These are phyloP conservation scores for Heliocybe sulcata DNA, from an alignment of 1,284 basidiomycete species.

Conservation along the genomic window DNA sequence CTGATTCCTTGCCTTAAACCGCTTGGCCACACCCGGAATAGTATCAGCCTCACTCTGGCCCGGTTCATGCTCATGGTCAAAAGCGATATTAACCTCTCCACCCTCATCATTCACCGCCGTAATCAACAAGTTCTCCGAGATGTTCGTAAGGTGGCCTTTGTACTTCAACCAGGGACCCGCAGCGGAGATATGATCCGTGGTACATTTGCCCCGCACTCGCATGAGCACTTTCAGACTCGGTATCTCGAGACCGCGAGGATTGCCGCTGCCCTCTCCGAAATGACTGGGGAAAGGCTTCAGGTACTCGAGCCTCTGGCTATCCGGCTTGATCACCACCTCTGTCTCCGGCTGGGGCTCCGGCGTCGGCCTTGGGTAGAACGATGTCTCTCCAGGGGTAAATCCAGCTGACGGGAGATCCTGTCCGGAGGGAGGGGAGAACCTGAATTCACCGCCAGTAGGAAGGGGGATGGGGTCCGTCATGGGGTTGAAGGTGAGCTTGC, in stretches of 20 bases:
- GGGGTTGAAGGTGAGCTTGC: conserved; percentile 93
- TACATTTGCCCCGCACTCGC: conserved; percentile 95
- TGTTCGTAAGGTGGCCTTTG: conserved; percentile 93
- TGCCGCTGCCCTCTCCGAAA: conserved; percentile 57
- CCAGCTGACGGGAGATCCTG: conserved; percentile 82
- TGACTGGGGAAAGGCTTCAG: conserved; percentile 83
- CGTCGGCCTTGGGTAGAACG: conserved; percentile 74
- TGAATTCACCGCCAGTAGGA: conserved; percentile 75
- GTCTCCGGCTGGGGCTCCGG: conserved; percentile 78
- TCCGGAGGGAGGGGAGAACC: conserved; percentile 81
- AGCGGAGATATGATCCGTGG: conserved; percentile 96
- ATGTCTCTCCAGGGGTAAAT: conserved; percentile 75
- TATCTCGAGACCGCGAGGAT: conserved; percentile 65
- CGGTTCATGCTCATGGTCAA: conserved; percentile 55
- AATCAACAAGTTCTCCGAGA: conserved; percentile 96
- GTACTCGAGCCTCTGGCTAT: conserved; percentile 82
- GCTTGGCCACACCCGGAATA: conserved; percentile 86
- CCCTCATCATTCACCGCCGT: conserved; percentile 92
- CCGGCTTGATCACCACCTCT: conserved; percentile 72
- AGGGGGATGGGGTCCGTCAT: conserved; percentile 76
- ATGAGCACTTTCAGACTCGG: conserved; percentile 80
- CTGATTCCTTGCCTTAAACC: conserved; percentile 72
- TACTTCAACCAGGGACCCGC: conserved; percentile 98
- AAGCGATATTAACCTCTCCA: conserved; percentile 84
- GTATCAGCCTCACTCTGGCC: conserved; percentile 59